Conservation (phyloP, 768 basidiomycete species). For the Pleurotus cornucopiae region DNA sequence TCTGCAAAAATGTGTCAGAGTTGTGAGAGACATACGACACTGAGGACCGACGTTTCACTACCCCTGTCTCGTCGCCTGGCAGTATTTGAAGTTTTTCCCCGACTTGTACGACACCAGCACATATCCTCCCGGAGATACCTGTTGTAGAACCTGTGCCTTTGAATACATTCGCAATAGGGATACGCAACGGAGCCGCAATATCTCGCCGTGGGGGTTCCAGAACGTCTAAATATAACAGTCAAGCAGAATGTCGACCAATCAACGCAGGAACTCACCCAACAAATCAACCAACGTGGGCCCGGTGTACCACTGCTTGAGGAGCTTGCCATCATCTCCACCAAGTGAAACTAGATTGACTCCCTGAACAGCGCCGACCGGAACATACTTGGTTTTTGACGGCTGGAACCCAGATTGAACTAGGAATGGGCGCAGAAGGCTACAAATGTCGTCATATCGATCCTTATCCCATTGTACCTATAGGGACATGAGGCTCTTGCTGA, state of each 20-base stretch:
- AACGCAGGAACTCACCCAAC: slow-evolving; percentile 49
- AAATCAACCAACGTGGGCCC: slow-evolving; percentile 83
- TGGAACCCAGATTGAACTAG: slow-evolving; percentile 85
- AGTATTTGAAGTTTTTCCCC: slow-evolving; percentile 84
- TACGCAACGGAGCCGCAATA: slow-evolving; percentile 69
- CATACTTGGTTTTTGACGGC: slow-evolving; percentile 71
- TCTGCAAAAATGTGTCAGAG: slow-evolving; percentile 38
- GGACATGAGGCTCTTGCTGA: not conserved
- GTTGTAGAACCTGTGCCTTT: slow-evolving; percentile 78
- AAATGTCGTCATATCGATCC: slow-evolving; percentile 83
- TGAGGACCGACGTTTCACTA: slow-evolving; percentile 58
- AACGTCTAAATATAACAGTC: slow-evolving; percentile 46
- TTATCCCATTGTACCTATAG: slow-evolving; percentile 82
- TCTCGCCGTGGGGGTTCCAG: slow-evolving; percentile 80
- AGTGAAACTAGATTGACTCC: slow-evolving; percentile 76
- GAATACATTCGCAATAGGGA: slow-evolving; percentile 95
- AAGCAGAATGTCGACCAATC: not conserved
- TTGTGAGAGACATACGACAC: not conserved
- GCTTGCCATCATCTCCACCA: slow-evolving; percentile 39
- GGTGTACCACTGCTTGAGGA: slow-evolving; percentile 70
- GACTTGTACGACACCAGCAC: slow-evolving; percentile 86
- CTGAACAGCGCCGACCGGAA: slow-evolving; percentile 86
- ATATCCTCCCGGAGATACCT: slow-evolving; percentile 79
- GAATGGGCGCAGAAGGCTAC: slow-evolving; percentile 70
- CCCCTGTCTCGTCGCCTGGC: slow-evolving; percentile 87